Percentiles rank a stretch among this genome's conserved stretches.
These are phyloP conservation scores for Ganoderma boninense DNA, from an alignment of 1,284 basidiomycete genomes.

Conservation along the genomic window DNA sequence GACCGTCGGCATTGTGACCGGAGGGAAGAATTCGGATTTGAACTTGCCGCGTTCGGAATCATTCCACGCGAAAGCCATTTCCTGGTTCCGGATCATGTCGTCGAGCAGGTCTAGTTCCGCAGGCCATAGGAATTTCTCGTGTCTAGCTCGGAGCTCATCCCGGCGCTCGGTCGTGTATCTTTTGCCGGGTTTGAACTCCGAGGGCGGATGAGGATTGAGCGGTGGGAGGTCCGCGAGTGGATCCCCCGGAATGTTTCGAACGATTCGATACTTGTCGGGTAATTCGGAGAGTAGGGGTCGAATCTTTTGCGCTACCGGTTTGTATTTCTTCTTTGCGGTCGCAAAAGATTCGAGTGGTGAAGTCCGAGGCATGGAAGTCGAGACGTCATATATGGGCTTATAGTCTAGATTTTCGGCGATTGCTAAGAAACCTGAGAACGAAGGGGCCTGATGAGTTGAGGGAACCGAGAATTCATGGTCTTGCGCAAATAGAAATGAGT, in stretches of 20 bases:
- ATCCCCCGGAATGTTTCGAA: conserved; percentile 44
- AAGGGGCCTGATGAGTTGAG: no score
- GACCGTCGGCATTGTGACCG: conserved; percentile 44
- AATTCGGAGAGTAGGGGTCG: conserved; percentile 38
- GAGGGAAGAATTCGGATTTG: conserved; percentile 45
- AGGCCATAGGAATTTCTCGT: conserved; percentile 43
- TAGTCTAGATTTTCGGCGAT: no score
- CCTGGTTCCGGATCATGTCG: conserved; percentile 41
- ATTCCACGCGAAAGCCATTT: conserved; percentile 45
- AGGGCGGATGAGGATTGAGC: conserved; percentile 36
- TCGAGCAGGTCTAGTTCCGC: conserved; percentile 44
- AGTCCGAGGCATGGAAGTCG: no score
- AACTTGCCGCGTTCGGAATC: conserved; percentile 45
- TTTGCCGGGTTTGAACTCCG: conserved; percentile 38
- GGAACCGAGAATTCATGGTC: no score
- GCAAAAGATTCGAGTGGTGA: background rate
- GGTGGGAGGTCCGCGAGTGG: conserved; percentile 42
- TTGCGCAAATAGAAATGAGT: no score
- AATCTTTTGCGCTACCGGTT: conserved; percentile 44
- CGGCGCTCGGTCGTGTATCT: conserved; percentile 45
- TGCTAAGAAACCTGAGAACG: no score
- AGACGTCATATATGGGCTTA: no score
- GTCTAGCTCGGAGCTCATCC: conserved; percentile 36
- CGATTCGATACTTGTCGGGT: conserved; percentile 44
- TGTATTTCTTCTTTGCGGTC: conserved; percentile 45